Evolutionary conservation across 2,329 filamentous ascomycete genomes (phyloP), one percentile per base, ranked within the genome.

Genomic region (Thielaviopsis punctulata): DNA sequence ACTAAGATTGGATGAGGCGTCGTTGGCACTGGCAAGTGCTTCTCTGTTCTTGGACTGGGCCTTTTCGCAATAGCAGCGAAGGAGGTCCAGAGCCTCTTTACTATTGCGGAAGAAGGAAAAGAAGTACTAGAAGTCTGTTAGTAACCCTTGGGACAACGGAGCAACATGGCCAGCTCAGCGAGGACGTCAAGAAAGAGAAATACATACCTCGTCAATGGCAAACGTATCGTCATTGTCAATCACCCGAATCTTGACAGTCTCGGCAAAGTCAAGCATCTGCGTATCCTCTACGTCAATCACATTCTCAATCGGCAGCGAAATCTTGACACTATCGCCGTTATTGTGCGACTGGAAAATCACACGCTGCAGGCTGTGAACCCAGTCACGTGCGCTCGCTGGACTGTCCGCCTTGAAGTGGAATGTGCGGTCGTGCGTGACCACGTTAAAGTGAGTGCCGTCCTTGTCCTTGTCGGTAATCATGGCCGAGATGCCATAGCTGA

Each of bases 301-400:
- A 58, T 94, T 95, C 55, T 82, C 76, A 49, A 95, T 84, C 0
- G 89, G 90, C 24, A 96, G 68, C 1, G 86, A 92, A 52, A 96
- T 93, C 69, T 96, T 96, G 64, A 98, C 86, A 62, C 89, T 95
- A 62, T 95, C 89, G 9, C 92, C 90, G 57, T 95, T 90, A 61
- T 96, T 96, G 66, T 93, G 89, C 10, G 88, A 90, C 49, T 89
- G 77, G 62, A 96, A 96, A 53, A 96, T 95, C 59, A 95, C 89
- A 55, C 92, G 85, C 62, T 95, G 90, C 23, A 98, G 71, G 51
- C 85, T 80, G 66, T 92, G 92, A 45, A 95, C 89, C 92, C 92
- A 98, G 69, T 96, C 92, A 64, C 87, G 92, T 10, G 92, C 92
- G 62, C 86, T 95, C 3, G 81, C 75, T 1, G 78, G 73, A 62